Base-by-base conservation (phyloP, 2,329 filamentous ascomycete genomes). In the Aureobasidium sp. region DNA sequence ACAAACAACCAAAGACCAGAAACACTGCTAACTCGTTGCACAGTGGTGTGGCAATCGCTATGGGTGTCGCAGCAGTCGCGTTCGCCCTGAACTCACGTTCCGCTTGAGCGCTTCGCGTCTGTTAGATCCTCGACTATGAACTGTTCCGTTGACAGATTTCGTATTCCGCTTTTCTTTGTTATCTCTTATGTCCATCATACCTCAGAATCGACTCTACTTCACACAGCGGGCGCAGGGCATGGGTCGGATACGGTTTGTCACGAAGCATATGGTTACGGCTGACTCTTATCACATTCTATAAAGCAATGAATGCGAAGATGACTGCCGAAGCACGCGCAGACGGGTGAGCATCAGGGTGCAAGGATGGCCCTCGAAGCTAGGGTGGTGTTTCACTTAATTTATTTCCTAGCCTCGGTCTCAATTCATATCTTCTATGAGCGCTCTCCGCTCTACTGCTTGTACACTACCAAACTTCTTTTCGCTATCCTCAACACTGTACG, bases 41-140 rank as follows among this genome's bases (percentile, higher is more conserved):
- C 33, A 61, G 60, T 45, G 51, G 50, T 19, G 50, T 50, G 3
- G 60, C 60, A 11, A 45, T 61, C 23, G 60, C 51, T 42, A 53
- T 61, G 42, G 25, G 60, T 9, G 45, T 61, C n/a, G 60, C 60
- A 15, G 60, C 60, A 25, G 60, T 51, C n/a, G 49, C 49, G 3
- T 38, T 53, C 31, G 47, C 49, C 40, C 27, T 60, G 4, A 43
- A 40, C 37, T 23, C 43, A 15, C 58, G 58, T 17, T 57, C 53
- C 3, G 31, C 27, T 21, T 57, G 15, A 37, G 4, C 37, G n/a
- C 38, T 54, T 27, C 4, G 10, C 2, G 15, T 21, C 46, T 8
- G 15, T 29, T 27, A 11, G 10, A 33, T 21, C 33, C 17, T 40
- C 31, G 11, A 23, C 8, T 17, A 11, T 19, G 15, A 3, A 15